A percentile compares a stretch with the other conserved stretches of the same genome.
Conservation (phyloP, 306 rosid species). For the Rubus parviflorus region DNA sequence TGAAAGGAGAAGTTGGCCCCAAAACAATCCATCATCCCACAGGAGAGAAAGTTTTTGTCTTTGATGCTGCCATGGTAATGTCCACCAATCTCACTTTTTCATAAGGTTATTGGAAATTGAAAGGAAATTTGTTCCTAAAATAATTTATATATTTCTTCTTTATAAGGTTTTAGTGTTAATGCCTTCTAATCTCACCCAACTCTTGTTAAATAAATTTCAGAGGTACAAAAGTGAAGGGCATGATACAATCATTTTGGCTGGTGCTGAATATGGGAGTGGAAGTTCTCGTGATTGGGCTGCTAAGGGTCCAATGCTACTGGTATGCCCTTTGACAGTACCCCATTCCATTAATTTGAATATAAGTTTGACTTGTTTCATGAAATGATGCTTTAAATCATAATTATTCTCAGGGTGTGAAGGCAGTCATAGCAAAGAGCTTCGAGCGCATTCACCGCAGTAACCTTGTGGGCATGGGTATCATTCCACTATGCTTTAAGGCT, state of each 20-base stretch:
- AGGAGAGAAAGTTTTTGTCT: conserved; percentile 81
- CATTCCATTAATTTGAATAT: conserved; percentile 5
- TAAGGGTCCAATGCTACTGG: conserved; percentile 94
- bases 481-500: conserved; percentile 79
- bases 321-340: conserved; percentile 27
- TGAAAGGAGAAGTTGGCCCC: conserved; percentile 95
- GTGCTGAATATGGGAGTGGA: conserved; percentile 97
- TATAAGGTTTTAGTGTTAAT: too few species aligned
- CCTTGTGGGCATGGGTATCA: conserved; percentile 92
- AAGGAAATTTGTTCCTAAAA: neutral
- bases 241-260: conserved; percentile 75
- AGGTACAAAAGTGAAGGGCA: conserved; percentile 79
- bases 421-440: conserved; percentile 90
- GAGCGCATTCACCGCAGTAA: conserved; percentile 98
- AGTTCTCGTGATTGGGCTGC: conserved; percentile 99
- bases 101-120: neutral
- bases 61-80: conserved; percentile 81
- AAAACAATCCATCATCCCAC: conserved; percentile 86
- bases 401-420: conserved; percentile 78
- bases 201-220: conserved; percentile 30
- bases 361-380: neutral
- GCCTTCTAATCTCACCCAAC: too few species aligned
- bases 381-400: neutral
- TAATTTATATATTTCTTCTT: neutral
- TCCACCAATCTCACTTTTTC: conserved; percentile 24